These are phyloP conservation scores for Pythium folliculosum DNA, from an alignment of 352 stramenopile genomes.

Conservation along the genomic window DNA sequence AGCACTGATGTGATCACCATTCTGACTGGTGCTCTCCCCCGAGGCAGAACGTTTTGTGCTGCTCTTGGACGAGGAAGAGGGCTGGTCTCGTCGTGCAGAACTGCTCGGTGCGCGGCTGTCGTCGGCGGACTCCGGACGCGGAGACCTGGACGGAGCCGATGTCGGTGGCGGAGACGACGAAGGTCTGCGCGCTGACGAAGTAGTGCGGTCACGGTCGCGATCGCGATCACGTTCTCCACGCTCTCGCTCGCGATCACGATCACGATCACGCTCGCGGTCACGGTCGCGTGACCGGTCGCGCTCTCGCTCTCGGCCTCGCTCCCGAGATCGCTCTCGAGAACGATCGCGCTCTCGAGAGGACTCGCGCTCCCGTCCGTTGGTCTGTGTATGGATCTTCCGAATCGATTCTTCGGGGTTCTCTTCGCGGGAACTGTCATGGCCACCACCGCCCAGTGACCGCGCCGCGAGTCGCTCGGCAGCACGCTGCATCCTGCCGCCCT, in stretches of 20 bases:
- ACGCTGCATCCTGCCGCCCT: conserved; percentile 59
- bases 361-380: conserved; percentile 8
- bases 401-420: conserved; percentile 43
- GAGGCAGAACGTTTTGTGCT: conserved; percentile 24
- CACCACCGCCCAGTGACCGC: conserved; percentile 31
- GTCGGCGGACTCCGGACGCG: conserved; percentile 40
- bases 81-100: conserved; percentile 10
- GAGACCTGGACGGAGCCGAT: conserved; percentile 2
- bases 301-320: conserved; percentile 11
- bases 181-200: conserved; percentile 29
- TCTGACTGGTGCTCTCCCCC: conserved; percentile 37
- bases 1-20: conserved; percentile 30
- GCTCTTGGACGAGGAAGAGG: conserved; percentile 6
- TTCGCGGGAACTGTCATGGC: conserved; percentile 8
- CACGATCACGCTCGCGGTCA: conserved; percentile 10
- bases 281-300: conserved; percentile 10
- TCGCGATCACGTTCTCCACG: conserved; percentile 6
- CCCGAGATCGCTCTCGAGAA: conserved; percentile 4
- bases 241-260: conserved; percentile 15
- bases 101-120: conserved; percentile 33
- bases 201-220: background rate
- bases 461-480: conserved; percentile 62
- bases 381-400: conserved; percentile 35
- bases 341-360: conserved; percentile 11
- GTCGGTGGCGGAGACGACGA: conserved; percentile 30